These are phyloP conservation scores for Candida saitoana DNA, from an alignment of 805 yeast genomes.

Conservation along the genomic window DNA sequence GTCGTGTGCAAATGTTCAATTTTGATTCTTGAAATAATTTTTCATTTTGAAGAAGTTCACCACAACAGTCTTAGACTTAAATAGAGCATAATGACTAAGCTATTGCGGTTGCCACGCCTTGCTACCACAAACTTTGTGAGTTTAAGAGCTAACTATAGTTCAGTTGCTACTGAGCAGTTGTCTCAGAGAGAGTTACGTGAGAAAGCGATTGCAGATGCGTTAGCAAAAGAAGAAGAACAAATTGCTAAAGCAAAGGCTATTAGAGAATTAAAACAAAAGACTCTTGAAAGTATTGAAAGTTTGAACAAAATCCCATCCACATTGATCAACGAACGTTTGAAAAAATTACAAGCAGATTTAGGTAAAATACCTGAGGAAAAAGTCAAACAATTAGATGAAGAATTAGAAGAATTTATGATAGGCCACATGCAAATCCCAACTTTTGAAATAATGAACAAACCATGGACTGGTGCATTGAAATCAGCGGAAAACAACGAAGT, in stretches of 20 bases:
- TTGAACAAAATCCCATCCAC: conserved; percentile 33
- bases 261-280: conserved; percentile 26
- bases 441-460: conserved; percentile 24
- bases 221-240: conserved; percentile 42
- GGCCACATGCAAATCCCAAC: conserved; percentile 31
- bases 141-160: not conserved
- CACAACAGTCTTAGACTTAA: conserved; percentile 1
- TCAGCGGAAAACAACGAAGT: conserved; percentile 8
- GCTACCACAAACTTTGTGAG: not conserved
- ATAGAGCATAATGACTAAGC: conserved; percentile 3
- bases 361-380: conserved; percentile 26
- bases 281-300: conserved; percentile 23
- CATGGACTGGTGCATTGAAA: conserved; percentile 24
- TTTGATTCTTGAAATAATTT: conserved; percentile 1
- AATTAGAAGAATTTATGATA: conserved; percentile 35
- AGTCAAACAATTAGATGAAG: conserved; percentile 37
- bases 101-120: conserved; percentile 3
- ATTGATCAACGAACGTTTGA: conserved; percentile 26
- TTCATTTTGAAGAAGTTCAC: not conserved
- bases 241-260: conserved; percentile 30
- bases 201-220: conserved; percentile 38
- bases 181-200: conserved; percentile 33
- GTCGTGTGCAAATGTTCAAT: conserved; percentile 4
- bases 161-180: conserved; percentile 8
- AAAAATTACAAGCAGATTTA: conserved; percentile 28